Conservation (phyloP, 1,139 yeast genomes). For the Pichia sp. region DNA sequence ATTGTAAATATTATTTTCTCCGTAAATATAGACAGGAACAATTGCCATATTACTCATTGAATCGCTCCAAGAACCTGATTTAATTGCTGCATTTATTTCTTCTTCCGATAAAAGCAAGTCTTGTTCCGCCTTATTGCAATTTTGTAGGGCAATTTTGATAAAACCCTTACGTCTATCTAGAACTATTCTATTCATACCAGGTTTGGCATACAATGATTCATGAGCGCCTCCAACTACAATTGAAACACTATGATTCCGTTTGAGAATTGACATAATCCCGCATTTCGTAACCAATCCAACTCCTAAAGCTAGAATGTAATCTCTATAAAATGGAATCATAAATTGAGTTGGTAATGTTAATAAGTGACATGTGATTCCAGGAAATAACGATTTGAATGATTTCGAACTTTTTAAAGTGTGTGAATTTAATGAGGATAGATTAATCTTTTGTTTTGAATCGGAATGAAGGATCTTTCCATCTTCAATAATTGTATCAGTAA, state of each 20-base stretch:
- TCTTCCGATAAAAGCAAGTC: slow-evolving; percentile 35
- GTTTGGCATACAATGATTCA: slow-evolving; percentile 71
- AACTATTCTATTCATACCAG: slow-evolving; percentile 56
- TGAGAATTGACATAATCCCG: slow-evolving; percentile 61
- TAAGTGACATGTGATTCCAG: slow-evolving; percentile 73
- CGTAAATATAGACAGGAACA: slow-evolving; percentile 89
- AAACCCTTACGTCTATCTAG: slow-evolving; percentile 80
- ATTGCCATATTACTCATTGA: slow-evolving; percentile 44
- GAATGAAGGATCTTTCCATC: not conserved
- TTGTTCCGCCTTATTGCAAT: slow-evolving; percentile 12
- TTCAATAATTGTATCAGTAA: slow-evolving; percentile 1
- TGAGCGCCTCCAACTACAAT: slow-evolving; percentile 96
- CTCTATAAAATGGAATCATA: slow-evolving; percentile 77
- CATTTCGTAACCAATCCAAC: slow-evolving; percentile 76
- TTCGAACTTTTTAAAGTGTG: slow-evolving; percentile 6
- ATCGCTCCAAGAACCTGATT: slow-evolving; percentile 12
- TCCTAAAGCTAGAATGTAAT: slow-evolving; percentile 75
- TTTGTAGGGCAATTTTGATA: slow-evolving; percentile 74
- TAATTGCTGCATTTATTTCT: slow-evolving; percentile 4
- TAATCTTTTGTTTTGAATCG: too few relatives aligned
- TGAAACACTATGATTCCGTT: slow-evolving; percentile 70
- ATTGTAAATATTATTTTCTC: slow-evolving; percentile 51
- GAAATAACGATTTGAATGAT: slow-evolving; percentile 40
- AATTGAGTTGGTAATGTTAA: slow-evolving; percentile 82
- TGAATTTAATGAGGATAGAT: not conserved